These are phyloP conservation scores for Thermomyces lanuginosus DNA, from an alignment of 2,329 filamentous ascomycete genomes.

Conservation along the genomic window DNA sequence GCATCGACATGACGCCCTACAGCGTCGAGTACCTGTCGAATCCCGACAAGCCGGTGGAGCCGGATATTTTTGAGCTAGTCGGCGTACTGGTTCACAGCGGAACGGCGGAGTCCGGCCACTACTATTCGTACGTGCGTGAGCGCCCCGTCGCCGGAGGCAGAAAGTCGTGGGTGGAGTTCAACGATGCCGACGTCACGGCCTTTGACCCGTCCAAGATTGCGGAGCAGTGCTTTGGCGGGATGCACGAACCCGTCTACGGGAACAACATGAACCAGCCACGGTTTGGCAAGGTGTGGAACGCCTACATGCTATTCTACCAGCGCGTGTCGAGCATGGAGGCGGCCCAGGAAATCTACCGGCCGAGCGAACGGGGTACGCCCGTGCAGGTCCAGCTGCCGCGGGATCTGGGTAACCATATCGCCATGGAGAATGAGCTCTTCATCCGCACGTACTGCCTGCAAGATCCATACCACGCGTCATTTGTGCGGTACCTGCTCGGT, in stretches of 20 bases:
- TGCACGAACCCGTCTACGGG: constrained; percentile 38
- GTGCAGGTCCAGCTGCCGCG: constrained; percentile 32
- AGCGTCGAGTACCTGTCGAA: constrained; percentile 70
- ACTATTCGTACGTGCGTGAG: constrained; percentile 89
- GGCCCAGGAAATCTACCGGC: constrained; percentile 34
- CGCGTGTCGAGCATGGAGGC: constrained; percentile 49
- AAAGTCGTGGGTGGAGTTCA: constrained; percentile 73
- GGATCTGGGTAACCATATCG: constrained; percentile 40
- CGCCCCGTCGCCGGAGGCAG: constrained; percentile 39
- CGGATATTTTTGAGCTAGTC: constrained; percentile 84
- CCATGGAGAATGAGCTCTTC: constrained; percentile 54
- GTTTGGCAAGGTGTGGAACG: constrained; percentile 60
- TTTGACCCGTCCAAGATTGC: constrained; percentile 65
- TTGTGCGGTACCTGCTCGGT: constrained; percentile 47
- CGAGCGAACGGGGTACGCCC: constrained; percentile 32
- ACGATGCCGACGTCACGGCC: constrained; percentile 63
- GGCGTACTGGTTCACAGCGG: constrained; percentile 87
- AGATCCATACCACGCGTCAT: constrained; percentile 52
- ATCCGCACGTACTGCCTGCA: constrained; percentile 65
- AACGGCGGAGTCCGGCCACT: constrained; percentile 85
- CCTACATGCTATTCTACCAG: constrained; percentile 97
- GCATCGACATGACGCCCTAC: constrained; percentile 77
- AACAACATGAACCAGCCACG: constrained; percentile 28
- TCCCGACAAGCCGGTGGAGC: constrained; percentile 35
- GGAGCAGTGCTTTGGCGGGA: constrained; percentile 63